These are phyloP conservation scores for Limnomonas spitsbergensis DNA, from an alignment of 139 green algal species.

Conservation along the genomic window DNA sequence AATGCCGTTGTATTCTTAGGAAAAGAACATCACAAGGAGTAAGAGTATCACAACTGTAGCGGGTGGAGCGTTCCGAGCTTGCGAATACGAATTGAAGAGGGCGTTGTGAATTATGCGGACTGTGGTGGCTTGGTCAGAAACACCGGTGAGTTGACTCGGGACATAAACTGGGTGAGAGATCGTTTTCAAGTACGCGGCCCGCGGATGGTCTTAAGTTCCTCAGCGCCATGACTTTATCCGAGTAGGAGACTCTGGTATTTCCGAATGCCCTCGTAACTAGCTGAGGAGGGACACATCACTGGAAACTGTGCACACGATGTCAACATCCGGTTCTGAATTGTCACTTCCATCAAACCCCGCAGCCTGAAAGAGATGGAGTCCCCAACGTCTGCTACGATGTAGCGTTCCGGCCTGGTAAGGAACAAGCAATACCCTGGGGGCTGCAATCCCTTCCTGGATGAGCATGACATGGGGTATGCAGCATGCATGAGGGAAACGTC, in stretches of 20 bases:
- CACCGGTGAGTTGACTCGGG: constrained; percentile 37
- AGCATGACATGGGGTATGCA: too few relatives aligned
- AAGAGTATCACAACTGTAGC: too few relatives aligned
- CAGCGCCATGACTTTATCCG: not conserved
- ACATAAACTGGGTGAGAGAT: too few relatives aligned
- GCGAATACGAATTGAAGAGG: too few relatives aligned
- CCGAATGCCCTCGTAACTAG: not conserved
- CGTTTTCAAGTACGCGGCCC: not conserved
- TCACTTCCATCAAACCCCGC: not conserved
- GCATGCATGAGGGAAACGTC: too few relatives aligned
- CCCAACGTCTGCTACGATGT: constrained; percentile 74
- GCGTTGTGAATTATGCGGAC: constrained; percentile 44
- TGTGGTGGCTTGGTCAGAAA: constrained; percentile 58
- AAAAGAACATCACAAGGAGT: too few relatives aligned
- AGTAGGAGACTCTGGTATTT: not conserved
- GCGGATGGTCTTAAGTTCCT: not conserved
- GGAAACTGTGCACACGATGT: not conserved
- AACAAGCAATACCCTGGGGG: too few relatives aligned
- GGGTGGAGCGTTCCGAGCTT: too few relatives aligned
- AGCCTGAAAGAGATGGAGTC: constrained; percentile 77
- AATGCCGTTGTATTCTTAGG: too few relatives aligned
- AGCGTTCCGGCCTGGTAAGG: constrained; percentile 64
- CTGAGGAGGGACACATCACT: too few relatives aligned
- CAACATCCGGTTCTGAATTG: not conserved
- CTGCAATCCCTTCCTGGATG: too few relatives aligned